A percentile compares a stretch with the other conserved stretches of the same genome.
phyloP scores from a whole-genome alignment of 2,329 filamentous ascomycete genomes.

The Fusarium mangiferae region DNA sequence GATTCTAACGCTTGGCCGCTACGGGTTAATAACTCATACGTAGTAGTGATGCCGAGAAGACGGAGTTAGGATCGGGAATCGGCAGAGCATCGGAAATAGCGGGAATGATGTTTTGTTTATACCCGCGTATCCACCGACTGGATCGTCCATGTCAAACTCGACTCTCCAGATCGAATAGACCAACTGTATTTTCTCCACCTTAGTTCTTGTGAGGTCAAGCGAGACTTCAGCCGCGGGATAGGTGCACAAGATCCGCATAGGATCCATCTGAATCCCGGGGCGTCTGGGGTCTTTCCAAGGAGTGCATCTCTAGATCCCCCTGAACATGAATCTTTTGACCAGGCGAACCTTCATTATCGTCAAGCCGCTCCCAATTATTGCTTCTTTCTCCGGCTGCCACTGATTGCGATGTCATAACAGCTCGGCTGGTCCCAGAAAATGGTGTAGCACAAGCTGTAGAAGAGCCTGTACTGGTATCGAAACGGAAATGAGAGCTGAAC shows the following conservation, averaged over 20 bases:
- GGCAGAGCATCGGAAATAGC: background rate
- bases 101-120: background rate
- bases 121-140: background rate
- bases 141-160: background rate
- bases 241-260: background rate
- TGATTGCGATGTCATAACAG: background rate
- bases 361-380: background rate
- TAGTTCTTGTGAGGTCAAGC: accelerated
- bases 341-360: background rate
- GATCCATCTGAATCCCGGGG: background rate
- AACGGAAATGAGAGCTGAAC: background rate
- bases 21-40: background rate
- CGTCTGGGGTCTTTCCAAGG: background rate
- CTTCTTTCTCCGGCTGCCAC: background rate
- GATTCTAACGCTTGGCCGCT: accelerated
- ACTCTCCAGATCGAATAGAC: background rate
- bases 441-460: background rate
- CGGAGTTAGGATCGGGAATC: background rate
- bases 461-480: background rate
- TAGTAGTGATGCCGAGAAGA: background rate
- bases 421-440: background rate
- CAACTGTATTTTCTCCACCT: background rate
- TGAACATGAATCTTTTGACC: background rate
- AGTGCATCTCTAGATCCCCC: background rate
- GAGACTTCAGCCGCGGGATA: accelerated